phyloP scores from a whole-genome alignment of 805 yeast species.

The Brettanomyces sp. region DNA sequence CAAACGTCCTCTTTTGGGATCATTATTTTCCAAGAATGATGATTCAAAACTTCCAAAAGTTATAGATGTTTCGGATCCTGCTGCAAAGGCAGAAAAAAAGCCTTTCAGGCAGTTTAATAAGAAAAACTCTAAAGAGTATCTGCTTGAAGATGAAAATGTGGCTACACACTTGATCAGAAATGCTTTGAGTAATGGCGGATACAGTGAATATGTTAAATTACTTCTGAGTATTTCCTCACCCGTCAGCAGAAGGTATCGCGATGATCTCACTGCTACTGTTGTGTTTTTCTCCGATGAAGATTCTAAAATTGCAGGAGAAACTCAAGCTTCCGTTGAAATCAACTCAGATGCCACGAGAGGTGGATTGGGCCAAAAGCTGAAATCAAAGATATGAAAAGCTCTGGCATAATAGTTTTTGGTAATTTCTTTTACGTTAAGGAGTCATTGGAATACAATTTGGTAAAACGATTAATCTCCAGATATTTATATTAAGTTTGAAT shows the following conservation, averaged over 20 bases:
- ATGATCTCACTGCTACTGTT: conserved; percentile 92
- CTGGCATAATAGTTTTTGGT: no score
- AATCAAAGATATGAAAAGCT: conserved; percentile 34
- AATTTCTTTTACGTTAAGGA: no score
- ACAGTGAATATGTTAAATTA: conserved; percentile 80
- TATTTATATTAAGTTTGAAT: no score
- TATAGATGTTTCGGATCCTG: conserved; percentile 48
- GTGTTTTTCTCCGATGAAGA: conserved; percentile 67
- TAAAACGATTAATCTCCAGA: no score
- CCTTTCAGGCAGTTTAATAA: conserved; percentile 50
- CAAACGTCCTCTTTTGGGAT: conserved; percentile 35
- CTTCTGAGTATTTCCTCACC: conserved; percentile 88
- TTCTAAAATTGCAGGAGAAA: conserved; percentile 32
- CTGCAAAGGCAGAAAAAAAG: conserved; percentile 54
- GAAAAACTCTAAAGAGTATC: conserved; percentile 28
- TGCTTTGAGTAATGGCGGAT: conserved; percentile 81
- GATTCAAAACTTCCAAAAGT: conserved; percentile 49
- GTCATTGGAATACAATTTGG: no score
- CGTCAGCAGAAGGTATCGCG: conserved; percentile 83
- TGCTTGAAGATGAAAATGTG: conserved; percentile 77
- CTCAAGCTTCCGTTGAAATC: conserved; percentile 42
- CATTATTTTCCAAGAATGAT: conserved; percentile 23
- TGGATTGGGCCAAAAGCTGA: conserved; percentile 32
- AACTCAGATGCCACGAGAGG: conserved; percentile 51
- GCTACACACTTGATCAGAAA: conserved; percentile 91